These are phyloP conservation scores for Cystofilobasidium capitatum DNA, from an alignment of 768 basidiomycete genomes.

Conservation along the genomic window DNA sequence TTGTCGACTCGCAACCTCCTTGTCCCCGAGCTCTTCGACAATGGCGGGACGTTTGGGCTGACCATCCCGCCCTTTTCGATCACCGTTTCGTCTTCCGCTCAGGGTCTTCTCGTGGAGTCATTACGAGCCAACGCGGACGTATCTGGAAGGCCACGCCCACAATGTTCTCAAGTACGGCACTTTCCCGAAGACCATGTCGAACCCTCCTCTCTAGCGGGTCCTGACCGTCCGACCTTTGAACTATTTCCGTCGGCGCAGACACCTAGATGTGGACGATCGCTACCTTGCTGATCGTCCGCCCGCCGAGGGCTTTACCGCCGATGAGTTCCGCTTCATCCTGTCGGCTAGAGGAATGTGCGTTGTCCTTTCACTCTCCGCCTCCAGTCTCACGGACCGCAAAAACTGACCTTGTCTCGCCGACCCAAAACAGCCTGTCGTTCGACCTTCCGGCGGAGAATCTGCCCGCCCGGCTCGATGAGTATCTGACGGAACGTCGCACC, in stretches of 20 bases:
- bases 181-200: too few relatives aligned
- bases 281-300: neutral
- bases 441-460: neutral
- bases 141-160: neutral
- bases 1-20: too few relatives aligned
- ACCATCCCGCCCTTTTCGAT: neutral
- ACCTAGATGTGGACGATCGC: slow-evolving; percentile 4
- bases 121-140: neutral
- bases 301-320: neutral
- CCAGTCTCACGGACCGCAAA: neutral
- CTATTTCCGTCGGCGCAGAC: neutral
- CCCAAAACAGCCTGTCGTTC: neutral
- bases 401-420: neutral
- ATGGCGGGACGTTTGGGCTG: neutral
- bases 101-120: neutral
- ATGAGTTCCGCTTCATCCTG: neutral
- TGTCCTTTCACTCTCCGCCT: neutral
- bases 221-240: neutral
- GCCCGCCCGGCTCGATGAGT: slow-evolving; percentile 3
- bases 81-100: neutral
- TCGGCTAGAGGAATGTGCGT: slow-evolving; percentile 4
- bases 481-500: neutral
- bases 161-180: neutral
- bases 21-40: too few relatives aligned
- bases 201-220: neutral